phyloP scores from a whole-genome alignment of 805 yeast genomes.

The Hanseniaspora occidentalis region DNA sequence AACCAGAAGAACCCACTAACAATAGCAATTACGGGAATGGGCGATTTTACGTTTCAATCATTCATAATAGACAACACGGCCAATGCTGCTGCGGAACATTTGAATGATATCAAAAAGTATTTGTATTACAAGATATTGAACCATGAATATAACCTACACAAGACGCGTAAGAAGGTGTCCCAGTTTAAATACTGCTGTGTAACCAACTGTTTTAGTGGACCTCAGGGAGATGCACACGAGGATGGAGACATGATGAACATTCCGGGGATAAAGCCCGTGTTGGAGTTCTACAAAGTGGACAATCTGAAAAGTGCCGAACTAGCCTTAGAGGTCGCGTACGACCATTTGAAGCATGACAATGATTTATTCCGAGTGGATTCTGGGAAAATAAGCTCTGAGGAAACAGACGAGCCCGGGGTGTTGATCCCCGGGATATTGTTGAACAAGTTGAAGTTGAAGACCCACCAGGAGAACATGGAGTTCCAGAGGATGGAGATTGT shows the following conservation, averaged over 20 bases:
- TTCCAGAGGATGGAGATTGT: neutral
- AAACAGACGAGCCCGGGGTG: neutral
- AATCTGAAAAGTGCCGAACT: neutral
- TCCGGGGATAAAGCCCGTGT: neutral
- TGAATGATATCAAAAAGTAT: neutral
- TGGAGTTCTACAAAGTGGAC: neutral
- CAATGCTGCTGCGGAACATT: neutral
- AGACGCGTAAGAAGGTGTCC: conserved; percentile 1
- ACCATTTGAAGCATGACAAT: neutral
- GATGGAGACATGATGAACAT: neutral
- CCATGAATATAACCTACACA: conserved; percentile 2
- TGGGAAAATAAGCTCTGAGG: neutral
- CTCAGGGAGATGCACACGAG: neutral
- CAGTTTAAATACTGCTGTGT: neutral
- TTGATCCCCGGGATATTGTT: neutral
- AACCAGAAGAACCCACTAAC: too few relatives aligned
- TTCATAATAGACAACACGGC: conserved; percentile 2
- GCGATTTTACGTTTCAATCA: conserved; percentile 1
- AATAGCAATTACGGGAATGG: too few relatives aligned
- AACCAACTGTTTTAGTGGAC: neutral
- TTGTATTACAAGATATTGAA: conserved; percentile 1
- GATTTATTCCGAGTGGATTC: neutral
- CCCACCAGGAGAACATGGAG: neutral
- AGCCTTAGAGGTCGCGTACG: neutral
- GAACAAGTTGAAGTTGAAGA: neutral